These are phyloP conservation scores for Tylopilus cervinicoccineus DNA, from an alignment of 768 basidiomycete species.

Conservation along the genomic window DNA sequence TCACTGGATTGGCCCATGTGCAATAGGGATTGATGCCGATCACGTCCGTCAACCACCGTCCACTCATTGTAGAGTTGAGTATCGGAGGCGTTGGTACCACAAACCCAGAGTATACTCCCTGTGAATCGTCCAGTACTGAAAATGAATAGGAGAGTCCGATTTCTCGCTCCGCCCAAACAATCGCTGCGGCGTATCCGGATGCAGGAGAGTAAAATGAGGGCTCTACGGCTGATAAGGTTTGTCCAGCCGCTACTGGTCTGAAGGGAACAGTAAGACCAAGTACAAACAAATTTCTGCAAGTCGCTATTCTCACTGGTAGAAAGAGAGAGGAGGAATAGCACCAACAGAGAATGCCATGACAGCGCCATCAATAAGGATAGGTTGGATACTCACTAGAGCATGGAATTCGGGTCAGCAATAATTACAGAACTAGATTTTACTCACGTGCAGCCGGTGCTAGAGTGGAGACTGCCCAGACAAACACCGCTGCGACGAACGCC, in stretches of 20 bases:
- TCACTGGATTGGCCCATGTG: constrained; percentile 17
- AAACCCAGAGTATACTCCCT: constrained; percentile 9
- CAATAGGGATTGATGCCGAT: constrained; percentile 21
- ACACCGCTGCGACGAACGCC: constrained; percentile 1
- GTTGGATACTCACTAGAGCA: constrained; percentile 8
- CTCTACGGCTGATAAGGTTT: neutral
- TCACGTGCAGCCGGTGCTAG: constrained; percentile 13
- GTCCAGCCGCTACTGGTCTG: constrained; percentile 9
- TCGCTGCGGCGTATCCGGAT: constrained; percentile 8
- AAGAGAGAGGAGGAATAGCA: neutral
- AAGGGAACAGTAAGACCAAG: neutral
- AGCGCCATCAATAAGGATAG: constrained; percentile 10
- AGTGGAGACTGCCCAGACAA: constrained; percentile 9
- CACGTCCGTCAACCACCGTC: constrained; percentile 24
- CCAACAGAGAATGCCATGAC: constrained; percentile 15
- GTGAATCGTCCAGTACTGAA: constrained; percentile 11
- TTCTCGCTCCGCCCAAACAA: constrained; percentile 17
- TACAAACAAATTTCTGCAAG: neutral
- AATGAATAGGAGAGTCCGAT: constrained; percentile 10
- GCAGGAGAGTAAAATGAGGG: constrained; percentile 5
- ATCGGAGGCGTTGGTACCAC: constrained; percentile 5
- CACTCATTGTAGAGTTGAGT: constrained; percentile 12
- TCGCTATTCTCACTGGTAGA: neutral
- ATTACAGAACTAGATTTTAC: neutral
- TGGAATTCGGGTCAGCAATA: neutral